Conservation (phyloP, 2,329 filamentous ascomycete genomes). For the Fusarium brevicatenulatum region DNA sequence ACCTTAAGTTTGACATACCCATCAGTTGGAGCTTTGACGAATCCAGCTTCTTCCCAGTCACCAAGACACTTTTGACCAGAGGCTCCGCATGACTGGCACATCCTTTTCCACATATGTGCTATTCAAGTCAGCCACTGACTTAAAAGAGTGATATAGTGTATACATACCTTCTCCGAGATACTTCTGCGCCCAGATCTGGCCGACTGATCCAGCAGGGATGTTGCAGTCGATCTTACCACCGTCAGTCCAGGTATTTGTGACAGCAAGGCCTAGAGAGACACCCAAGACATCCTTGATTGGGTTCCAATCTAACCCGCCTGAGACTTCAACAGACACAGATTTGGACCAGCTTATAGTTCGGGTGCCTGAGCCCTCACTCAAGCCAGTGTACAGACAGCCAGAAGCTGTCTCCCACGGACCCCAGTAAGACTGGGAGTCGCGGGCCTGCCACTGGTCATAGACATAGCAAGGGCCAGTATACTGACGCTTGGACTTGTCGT, state of each 20-base stretch:
- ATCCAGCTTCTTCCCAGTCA: not conserved
- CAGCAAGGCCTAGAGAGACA: not conserved
- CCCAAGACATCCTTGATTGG: not conserved
- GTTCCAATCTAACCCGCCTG: not conserved
- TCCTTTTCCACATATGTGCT: not conserved
- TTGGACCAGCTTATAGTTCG: not conserved
- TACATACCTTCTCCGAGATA: not conserved
- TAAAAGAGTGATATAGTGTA: no score
- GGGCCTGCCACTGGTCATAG: not conserved
- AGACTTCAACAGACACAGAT: not conserved
- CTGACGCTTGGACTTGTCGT: not conserved
- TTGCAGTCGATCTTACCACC: not conserved
- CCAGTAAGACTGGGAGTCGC: not conserved
- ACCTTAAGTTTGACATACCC: accelerated
- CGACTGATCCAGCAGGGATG: not conserved
- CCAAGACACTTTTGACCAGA: not conserved
- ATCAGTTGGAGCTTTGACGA: not conserved
- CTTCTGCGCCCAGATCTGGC: not conserved
- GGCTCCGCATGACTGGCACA: not conserved
- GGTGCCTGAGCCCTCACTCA: not conserved
- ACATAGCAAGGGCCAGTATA: not conserved
- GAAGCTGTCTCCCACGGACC: not conserved
- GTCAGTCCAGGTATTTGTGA: not conserved
- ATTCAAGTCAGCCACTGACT: not conserved
- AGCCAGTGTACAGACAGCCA: not conserved